phyloP scores from a whole-genome alignment of 441 rosid species.

The Cnidoscolus chayamansa region DNA sequence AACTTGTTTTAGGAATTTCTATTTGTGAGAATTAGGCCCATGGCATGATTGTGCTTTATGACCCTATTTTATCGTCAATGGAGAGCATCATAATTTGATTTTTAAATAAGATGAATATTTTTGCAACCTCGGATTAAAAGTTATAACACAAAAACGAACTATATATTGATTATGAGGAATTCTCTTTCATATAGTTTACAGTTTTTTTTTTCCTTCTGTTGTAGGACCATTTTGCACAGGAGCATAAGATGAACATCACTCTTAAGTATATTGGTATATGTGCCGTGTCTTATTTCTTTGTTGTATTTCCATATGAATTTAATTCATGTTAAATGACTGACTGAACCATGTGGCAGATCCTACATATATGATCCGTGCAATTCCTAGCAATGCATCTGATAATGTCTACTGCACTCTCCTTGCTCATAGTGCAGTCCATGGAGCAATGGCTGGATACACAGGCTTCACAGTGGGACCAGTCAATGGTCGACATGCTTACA shows the following conservation, averaged over 20 bases:
- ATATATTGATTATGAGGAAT: not conserved
- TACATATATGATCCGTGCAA: conserved; percentile 82
- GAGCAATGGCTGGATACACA: conserved; percentile 82
- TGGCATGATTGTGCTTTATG: not conserved
- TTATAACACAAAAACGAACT: not conserved
- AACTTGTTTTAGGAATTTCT: not conserved
- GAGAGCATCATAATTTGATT: not conserved
- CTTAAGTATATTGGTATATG: conserved; percentile 69
- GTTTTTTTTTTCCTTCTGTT: conserved; percentile 9
- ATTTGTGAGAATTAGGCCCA: not conserved
- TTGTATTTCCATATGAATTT: conserved; percentile 8
- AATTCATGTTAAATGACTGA: conserved; percentile 13
- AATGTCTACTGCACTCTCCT: conserved; percentile 86
- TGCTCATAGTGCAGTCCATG: conserved; percentile 77
- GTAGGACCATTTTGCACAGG: conserved; percentile 63
- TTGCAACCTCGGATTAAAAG: not conserved
- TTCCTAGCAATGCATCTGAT: conserved; percentile 80
- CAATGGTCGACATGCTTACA: conserved; percentile 71
- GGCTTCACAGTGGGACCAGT: conserved; percentile 70
- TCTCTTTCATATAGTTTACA: not conserved
- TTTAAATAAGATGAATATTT: not conserved
- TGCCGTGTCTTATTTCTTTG: conserved; percentile 4
- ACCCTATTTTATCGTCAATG: not conserved
- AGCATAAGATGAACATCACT: conserved; percentile 46
- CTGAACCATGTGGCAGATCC: conserved; percentile 50